Percentiles rank a stretch among this genome's conserved stretches.
These are phyloP conservation scores for Rhododendron mucronatum DNA, from an alignment of 148 eudicot genomes.

Conservation along the genomic window DNA sequence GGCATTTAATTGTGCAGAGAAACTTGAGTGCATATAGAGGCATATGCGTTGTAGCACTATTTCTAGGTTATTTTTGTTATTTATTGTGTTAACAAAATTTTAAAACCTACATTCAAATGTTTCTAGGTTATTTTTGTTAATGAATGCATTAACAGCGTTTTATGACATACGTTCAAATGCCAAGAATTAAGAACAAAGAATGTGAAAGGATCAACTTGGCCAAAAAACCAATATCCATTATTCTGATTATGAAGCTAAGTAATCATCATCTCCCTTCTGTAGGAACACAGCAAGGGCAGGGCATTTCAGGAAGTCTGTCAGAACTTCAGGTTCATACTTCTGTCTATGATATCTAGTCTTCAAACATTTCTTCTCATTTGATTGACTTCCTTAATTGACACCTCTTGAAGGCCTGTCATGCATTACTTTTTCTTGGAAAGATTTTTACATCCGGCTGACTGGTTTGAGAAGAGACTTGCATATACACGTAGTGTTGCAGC, in stretches of 20 bases:
- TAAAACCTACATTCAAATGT: background rate
- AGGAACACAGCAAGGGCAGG: constrained; percentile 83
- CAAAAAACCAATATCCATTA: background rate
- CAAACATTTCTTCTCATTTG: background rate
- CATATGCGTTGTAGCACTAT: background rate
- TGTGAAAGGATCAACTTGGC: background rate
- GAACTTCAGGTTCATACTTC: constrained; percentile 60
- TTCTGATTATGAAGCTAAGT: background rate
- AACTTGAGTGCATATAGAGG: background rate
- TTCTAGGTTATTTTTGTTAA: background rate
- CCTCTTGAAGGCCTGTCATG: constrained; percentile 86
- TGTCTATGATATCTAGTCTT: background rate
- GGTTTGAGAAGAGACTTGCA: constrained; percentile 96
- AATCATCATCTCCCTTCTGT: constrained; percentile 8
- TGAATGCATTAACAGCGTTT: background rate
- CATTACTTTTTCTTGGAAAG: constrained; percentile 92
- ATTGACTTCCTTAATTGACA: constrained; percentile 7
- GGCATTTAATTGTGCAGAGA: no score
- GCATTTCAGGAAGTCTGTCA: constrained; percentile 81
- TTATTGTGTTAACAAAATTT: constrained; percentile 3
- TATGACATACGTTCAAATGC: background rate
- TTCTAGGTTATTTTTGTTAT: background rate
- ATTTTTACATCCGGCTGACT: constrained; percentile 88
- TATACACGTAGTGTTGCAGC: constrained; percentile 95
- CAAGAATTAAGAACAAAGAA: background rate